phyloP scores from a whole-genome alignment of 345 rosid genomes.

The Salix brachista region DNA sequence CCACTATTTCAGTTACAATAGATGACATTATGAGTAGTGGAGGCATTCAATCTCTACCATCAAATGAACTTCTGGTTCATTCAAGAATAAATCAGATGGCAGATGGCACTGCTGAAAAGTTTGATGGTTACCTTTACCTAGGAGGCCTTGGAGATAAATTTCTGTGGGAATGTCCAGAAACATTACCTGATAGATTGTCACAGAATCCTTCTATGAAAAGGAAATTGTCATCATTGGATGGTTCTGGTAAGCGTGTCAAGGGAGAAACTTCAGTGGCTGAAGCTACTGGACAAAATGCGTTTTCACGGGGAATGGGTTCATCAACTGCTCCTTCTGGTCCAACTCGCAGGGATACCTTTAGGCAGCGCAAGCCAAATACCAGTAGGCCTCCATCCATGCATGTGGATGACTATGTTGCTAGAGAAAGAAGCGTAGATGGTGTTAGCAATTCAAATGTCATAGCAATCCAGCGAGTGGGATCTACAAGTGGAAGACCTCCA shows the following conservation, averaged over 20 bases:
- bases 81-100: conserved; percentile 37
- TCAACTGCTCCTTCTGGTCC: conserved; percentile 61
- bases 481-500: conserved; percentile 97
- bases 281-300: conserved; percentile 46
- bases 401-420: conserved; percentile 97
- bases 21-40: conserved; percentile 41
- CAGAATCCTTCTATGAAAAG: conserved; percentile 62
- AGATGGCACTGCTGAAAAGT: conserved; percentile 36
- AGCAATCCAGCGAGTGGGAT: conserved; percentile 72
- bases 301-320: conserved; percentile 61
- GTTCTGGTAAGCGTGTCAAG: conserved; percentile 60
- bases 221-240: conserved; percentile 65
- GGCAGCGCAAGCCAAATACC: conserved; percentile 94
- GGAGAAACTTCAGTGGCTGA: conserved; percentile 70
- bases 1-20: conserved; percentile 34
- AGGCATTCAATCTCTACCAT: conserved; percentile 15
- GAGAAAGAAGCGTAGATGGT: conserved; percentile 84
- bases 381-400: conserved; percentile 99
- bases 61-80: conserved; percentile 30
- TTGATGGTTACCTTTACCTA: conserved; percentile 50
- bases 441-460: conserved; percentile 72
- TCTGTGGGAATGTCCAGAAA: conserved; percentile 97
- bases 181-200: conserved; percentile 73
- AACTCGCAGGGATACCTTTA: conserved; percentile 74
- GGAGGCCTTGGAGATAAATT: conserved; percentile 67